Base-by-base conservation (phyloP, 495 filamentous ascomycete genomes). In the Cetradonia linearis region DNA sequence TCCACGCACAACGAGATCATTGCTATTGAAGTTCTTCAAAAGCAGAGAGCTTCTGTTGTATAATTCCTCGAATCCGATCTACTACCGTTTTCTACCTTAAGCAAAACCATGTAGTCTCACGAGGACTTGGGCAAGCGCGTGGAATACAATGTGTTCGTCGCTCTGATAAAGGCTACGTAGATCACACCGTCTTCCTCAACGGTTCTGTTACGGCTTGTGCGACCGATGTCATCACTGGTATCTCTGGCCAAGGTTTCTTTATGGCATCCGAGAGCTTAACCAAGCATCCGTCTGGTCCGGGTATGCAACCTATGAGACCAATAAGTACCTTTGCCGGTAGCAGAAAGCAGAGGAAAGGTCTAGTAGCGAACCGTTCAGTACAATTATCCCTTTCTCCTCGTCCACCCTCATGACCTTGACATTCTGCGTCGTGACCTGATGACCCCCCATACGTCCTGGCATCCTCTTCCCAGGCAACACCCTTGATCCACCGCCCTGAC, bases 391-490 rank as follows among this genome's bases (percentile, higher is more conserved):
- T 67, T 89, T 84, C 67, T 85, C 84, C 59, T 81, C 77, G 73
- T 96, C 88, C 38, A 95, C 86, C 75, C 87, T 83, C 67, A 98
- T 73, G 56, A 98, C 84, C 73, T 87, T 88, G 64, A 95, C 72
- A 70, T 94, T 94, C 78, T 96, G 91, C 20, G 89, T 76, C 40
- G 93, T 98, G 47, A 89, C 86, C 64, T 82, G 81, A 71, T 91
- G 77, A 59, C 84, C 84, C 28, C 93, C 93, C 93, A 98, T 96
- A 48, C 88, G 81, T 59, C 93, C 93, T 25, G 93, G 83, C 93
- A 98, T 98, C 73, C 88, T 89, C 83, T 98, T 98, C 55, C 93
- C 93, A 0, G 93, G 93, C 61, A 86, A 81, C 46, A 98, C 93
- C 66, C 93, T 78, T 47, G 88, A 93, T 71, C 93, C 93, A 70